A percentile compares a stretch with the other conserved stretches of the same genome.
phyloP scores from a whole-genome alignment of 768 basidiomycete species.

The Sarcomyxa edulis region DNA sequence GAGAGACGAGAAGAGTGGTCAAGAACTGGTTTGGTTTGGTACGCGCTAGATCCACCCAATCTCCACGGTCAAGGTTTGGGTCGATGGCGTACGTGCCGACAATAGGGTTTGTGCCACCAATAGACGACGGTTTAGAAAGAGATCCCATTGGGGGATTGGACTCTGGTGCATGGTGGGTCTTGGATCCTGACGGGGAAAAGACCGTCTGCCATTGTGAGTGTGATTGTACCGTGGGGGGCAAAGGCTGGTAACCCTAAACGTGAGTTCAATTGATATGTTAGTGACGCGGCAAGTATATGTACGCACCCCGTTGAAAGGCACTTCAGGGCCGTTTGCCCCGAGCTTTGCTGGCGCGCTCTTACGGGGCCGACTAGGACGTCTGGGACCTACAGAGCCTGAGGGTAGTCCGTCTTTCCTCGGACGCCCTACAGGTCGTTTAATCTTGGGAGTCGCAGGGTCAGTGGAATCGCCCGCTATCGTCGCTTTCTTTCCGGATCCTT shows the following conservation, averaged over 20 bases:
- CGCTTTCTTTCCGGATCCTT: conserved; percentile 74
- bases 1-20: conserved; percentile 46
- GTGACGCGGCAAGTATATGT: no score
- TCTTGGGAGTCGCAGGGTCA: conserved; percentile 37
- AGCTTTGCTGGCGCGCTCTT: conserved; percentile 8
- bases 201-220: conserved; percentile 3
- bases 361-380: conserved; percentile 19
- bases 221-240: neutral
- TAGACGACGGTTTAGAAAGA: no score
- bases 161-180: no score
- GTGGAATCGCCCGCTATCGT: conserved; percentile 23
- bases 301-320: conserved; percentile 3
- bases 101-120: no score
- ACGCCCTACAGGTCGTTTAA: conserved; percentile 75
- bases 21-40: conserved; percentile 56
- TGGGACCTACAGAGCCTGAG: conserved; percentile 60
- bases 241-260: neutral
- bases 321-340: no score
- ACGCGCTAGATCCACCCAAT: conserved; percentile 59
- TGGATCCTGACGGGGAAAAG: no score
- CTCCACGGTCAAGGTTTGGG: conserved; percentile 49
- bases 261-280: neutral
- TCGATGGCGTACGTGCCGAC: conserved; percentile 38
- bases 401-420: conserved; percentile 81
- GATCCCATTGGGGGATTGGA: no score